Evolutionary conservation across 2,329 filamentous ascomycete genomes (phyloP).

Genomic region (Clonostachys solani): DNA sequence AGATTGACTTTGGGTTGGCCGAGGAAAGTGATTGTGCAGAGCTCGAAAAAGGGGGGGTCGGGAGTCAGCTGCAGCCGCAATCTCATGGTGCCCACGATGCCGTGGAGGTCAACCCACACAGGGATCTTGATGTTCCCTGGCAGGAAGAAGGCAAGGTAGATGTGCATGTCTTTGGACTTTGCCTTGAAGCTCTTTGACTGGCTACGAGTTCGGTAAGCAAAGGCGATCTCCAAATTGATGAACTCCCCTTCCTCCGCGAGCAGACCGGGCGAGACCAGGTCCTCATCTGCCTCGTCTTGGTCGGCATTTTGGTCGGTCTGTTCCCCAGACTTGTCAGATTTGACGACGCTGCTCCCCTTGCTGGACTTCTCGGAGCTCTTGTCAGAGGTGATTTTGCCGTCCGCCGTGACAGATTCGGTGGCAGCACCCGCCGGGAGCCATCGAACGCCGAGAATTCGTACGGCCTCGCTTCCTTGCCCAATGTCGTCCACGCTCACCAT

Average conservation of each 20-base stretch:
- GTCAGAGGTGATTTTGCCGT: slow-evolving; percentile 48
- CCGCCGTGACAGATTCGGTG: slow-evolving; percentile 51
- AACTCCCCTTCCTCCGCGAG: slow-evolving; percentile 76
- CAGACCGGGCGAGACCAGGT: slow-evolving; percentile 52
- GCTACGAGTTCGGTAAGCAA: slow-evolving; percentile 65
- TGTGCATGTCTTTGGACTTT: slow-evolving; percentile 62
- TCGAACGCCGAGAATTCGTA: slow-evolving; percentile 66
- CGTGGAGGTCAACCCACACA: slow-evolving; percentile 72
- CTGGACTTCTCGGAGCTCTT: slow-evolving; percentile 8
- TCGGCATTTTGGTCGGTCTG: slow-evolving; percentile 18
- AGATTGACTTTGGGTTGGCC: slow-evolving; percentile 71
- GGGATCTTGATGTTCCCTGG: slow-evolving; percentile 48
- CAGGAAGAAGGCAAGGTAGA: slow-evolving; percentile 69
- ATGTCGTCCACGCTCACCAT: slow-evolving; percentile 76
- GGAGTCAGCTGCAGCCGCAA: slow-evolving; percentile 69
- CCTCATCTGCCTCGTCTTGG: slow-evolving; percentile 25
- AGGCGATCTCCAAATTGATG: slow-evolving; percentile 71
- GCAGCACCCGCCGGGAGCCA: slow-evolving; percentile 72
- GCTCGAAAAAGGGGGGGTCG: slow-evolving; percentile 72
- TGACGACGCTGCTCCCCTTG: no score
- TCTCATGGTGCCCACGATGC: slow-evolving; percentile 66
- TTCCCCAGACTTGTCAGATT: slow-evolving; percentile 28
- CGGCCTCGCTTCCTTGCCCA: slow-evolving; percentile 67
- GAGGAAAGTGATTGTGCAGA: slow-evolving; percentile 70
- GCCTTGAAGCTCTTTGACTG: slow-evolving; percentile 59